These are phyloP conservation scores for Inga leiocalycina DNA, from an alignment of 306 rosid genomes.

Conservation along the genomic window DNA sequence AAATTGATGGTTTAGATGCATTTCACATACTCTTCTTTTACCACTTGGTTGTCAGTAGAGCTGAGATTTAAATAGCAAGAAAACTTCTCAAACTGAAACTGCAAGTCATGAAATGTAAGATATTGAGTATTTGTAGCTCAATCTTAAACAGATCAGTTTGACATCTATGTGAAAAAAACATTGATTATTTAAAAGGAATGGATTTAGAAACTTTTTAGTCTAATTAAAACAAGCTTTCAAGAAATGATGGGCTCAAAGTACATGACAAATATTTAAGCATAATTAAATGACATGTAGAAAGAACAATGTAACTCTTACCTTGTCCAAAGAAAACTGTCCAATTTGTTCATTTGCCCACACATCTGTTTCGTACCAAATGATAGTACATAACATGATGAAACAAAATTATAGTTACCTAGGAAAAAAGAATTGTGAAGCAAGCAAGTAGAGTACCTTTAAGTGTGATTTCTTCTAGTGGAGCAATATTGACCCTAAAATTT, in stretches of 20 bases:
- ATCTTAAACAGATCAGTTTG: background rate
- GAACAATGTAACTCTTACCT: slow-evolving; percentile 27
- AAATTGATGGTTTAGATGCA: background rate
- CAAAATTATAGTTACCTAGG: background rate
- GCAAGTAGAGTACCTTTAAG: slow-evolving; percentile 55
- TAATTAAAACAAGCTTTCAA: background rate
- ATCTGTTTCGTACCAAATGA: slow-evolving; percentile 50
- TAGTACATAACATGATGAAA: slow-evolving; percentile 9
- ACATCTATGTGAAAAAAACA: background rate
- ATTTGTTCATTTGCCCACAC: slow-evolving; percentile 28
- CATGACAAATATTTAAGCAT: background rate
- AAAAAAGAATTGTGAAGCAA: background rate
- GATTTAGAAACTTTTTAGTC: background rate
- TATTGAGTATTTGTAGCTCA: background rate
- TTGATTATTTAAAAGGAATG: background rate
- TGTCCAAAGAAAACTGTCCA: slow-evolving; percentile 34
- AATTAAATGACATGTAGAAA: background rate
- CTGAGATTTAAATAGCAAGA: slow-evolving; percentile 27
- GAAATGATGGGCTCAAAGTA: background rate
- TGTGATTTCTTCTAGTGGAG: slow-evolving; percentile 52
- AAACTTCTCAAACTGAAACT: slow-evolving; percentile 47
- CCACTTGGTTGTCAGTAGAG: slow-evolving; percentile 20
- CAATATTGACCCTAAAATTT: slow-evolving; percentile 45
- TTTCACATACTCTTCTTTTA: slow-evolving; percentile 50
- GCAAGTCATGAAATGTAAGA: slow-evolving; percentile 22